Base-by-base conservation (phyloP, 176 grass and related monocot genomes). In the Lolium rigidum region DNA sequence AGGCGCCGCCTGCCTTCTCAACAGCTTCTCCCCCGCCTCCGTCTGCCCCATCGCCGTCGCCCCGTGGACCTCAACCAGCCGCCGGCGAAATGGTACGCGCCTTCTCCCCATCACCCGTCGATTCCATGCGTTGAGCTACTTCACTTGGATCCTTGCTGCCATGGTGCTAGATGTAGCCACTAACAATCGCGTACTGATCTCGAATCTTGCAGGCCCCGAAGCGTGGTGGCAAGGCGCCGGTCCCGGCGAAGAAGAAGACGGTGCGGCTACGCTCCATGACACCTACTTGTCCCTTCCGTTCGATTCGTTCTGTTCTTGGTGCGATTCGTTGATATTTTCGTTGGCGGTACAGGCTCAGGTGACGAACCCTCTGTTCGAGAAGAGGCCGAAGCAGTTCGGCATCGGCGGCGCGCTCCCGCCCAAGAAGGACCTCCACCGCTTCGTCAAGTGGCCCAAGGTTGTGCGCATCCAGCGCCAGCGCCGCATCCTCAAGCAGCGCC, bases 401-500 rank as follows among this genome's bases (percentile, higher is more conserved):
- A 94, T 97, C 71, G 94, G 93, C 31, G 93, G 92, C 5, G 95
- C 95, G 0, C 81, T 98, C 18, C 93, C 95, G 64, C 95, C 95
- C 20, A 98, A 95, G 92, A 94, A 88, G 82, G 92, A 97, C 68
- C 89, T 97, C 1, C 84, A 89, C 64, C 69, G 93, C 1, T 97
- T 97, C 82, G 93, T 97, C 9, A 97, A 97, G 88, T 97, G 93
- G 93, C 95, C 93, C 54, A 97, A 97, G 90, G 91, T 97, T 2
- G 95, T 95, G 16, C 81, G 95, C 22, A 97, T 97, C 81, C 93
- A 97, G 85, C 87, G 95, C 41, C 93, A 95, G 85, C 92, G 87
- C 78, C 92, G 95, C 76, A 97, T 95, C 72, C 90, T 97, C 77
- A 97, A 97, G 93, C 93, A 97, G 91, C 87, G 95, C 57, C 82